Base-by-base conservation (phyloP, 495 filamentous ascomycete species). In the Parathielavia appendiculata region DNA sequence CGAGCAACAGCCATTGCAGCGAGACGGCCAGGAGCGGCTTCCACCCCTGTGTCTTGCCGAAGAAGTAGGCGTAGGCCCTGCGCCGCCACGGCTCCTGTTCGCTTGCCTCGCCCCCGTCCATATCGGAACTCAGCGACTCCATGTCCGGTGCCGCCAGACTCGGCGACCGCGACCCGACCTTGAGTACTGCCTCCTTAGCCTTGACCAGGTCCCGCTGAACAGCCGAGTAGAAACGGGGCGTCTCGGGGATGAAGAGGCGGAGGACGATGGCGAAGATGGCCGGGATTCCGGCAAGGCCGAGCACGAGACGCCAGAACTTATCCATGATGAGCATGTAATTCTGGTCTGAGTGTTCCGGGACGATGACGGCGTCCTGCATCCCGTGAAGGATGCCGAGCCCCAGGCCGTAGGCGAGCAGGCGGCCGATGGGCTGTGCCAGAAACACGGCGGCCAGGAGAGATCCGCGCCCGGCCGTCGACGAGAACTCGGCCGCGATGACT, bases 21-120 rank as follows among this genome's bases (percentile, higher is more conserved):
- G 47, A 50, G 30, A 36, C 20, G 47, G 30, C 32, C 26, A 49
- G 46, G 26, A 49, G 14, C 16, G 46, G 46, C 46, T 49, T 49
- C 46, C 46, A 49, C 3, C 46, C 46, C 8, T 49, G 46, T 2
- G 46, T 49, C 9, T 10, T 34, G 26, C 46, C 46, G 5, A 50
- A 36, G 32, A 50, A 50, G 32, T 50, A 50, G n/a, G 4, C 47
- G 26, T 49, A 49, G 3, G 46, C 46, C 12, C 46, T 16, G 0
- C 23, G 26, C 3, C 46, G 46, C 46, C 46, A 49, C 0, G 46
- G 26, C 26, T 32, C 3, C 14, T 7, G 14, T 9, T 17, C 46
- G 12, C 30, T 2, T 13, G 32, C 4, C 30, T 35, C 30, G 17
- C 47, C 12, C n/a, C 14, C 47, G 8, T 50, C 47, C 8, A 35